Evolutionary conservation across 1,284 basidiomycete species (phyloP).

Genomic region (Ceratobasidium sp.): DNA sequence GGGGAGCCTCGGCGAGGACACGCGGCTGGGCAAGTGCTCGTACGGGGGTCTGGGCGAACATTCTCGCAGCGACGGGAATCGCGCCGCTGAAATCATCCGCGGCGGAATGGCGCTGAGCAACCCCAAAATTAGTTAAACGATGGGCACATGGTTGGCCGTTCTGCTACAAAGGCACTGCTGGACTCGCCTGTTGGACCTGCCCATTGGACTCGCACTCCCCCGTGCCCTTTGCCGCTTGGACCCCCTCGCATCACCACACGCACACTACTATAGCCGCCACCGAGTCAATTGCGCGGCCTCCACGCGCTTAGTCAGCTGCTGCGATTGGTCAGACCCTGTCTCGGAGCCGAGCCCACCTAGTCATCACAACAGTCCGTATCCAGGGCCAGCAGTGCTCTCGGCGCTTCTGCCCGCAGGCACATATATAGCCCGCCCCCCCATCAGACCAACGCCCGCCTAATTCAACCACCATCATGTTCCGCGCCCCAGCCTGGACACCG

Average conservation of each 20-base stretch:
- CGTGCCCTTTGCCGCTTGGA: background rate
- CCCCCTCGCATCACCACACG: background rate
- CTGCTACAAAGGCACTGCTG: background rate
- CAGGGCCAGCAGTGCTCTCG: constrained; percentile 21
- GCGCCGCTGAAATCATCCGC: background rate
- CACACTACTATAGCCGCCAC: background rate
- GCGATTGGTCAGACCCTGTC: constrained; percentile 26
- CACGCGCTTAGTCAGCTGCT: constrained; percentile 12
- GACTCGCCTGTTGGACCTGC: no score
- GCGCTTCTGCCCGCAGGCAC: background rate
- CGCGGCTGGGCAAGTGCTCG: background rate
- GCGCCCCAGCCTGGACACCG: constrained; percentile 25
- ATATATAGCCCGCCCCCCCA: constrained; percentile 12
- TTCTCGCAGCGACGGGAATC: background rate
- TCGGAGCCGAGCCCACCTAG: constrained; percentile 1
- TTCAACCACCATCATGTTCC: constrained; percentile 23
- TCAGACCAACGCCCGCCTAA: background rate
- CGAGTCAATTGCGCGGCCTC: background rate
- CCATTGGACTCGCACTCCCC: background rate
- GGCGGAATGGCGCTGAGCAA: background rate
- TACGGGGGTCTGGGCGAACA: background rate
- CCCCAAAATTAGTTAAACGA: constrained; percentile 7
- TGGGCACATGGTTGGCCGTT: background rate
- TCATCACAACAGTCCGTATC: constrained; percentile 3
- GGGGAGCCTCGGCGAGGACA: background rate